Base-by-base conservation (phyloP, 2,329 filamentous ascomycete genomes). In the Fusarium continuum region DNA sequence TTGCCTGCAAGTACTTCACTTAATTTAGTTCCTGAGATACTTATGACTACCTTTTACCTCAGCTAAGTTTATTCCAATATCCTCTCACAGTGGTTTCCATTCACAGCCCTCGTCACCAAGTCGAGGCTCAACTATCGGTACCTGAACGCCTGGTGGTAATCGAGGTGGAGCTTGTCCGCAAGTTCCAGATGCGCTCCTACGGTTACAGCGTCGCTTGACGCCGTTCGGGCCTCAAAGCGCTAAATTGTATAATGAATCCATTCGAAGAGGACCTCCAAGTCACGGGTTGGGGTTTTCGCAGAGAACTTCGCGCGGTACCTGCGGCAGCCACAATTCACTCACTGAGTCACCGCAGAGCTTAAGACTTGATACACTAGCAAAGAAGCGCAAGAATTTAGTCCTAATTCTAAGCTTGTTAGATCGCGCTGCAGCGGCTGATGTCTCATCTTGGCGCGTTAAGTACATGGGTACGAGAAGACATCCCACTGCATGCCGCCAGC, bases 51-150 rank as follows among this genome's bases (percentile, higher is more conserved):
- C 17, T 48, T 34, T 35, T 28, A 19, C 31, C 32, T 17, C 17
- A 41, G n/a, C 28, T 14, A 29, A 20, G 26, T 28, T 49, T 38
- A 17, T 28, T 22, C 11, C 20, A 29, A 31, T n/a, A 19, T 5
- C 11, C 11, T 23, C 9, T 26, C 23, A 19, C 8, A 25, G 16
- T 8, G 6, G 8, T 20, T 23, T 13, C 16, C 25, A 16, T 19
- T 10, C 23, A 29, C 29, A 29, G 35, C 9, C 19, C 19, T 6
- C 23, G 23, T 14, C 20, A 19, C 29, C 32, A 36, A 59, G 39
- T 54, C 46, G 34, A 60, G 34, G 46, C 47, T 60, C 46, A 60
- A 53, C 46, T 34, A 25, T n/a, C 22, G 39, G 38, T 25, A 20
- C n/a, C 14, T 39, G 22, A 38, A 25, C 25, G 22, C 43, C 23